These are phyloP conservation scores for Albophoma yamanashiensis DNA, from an alignment of 2,329 filamentous ascomycete genomes.

Conservation along the genomic window DNA sequence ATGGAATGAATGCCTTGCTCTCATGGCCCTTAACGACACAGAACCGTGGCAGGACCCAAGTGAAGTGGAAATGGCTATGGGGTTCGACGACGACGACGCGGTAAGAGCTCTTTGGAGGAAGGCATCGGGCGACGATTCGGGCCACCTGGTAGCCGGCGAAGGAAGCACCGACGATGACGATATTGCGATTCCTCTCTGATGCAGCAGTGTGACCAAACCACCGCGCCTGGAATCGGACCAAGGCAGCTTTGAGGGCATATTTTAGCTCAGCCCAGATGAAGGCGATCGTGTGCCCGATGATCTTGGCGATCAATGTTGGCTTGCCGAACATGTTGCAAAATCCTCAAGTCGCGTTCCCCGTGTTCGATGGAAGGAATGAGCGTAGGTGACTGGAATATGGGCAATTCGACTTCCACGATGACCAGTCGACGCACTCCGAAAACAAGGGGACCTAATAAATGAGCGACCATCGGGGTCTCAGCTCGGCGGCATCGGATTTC, in stretches of 20 bases:
- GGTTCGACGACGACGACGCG: conserved; percentile 47
- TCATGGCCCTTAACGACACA: conserved; percentile 44
- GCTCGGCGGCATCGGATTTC: background rate
- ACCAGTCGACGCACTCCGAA: background rate
- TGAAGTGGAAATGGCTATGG: conserved; percentile 50
- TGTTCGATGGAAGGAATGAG: too few species aligned
- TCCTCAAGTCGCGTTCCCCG: background rate
- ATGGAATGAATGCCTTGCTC: conserved; percentile 50
- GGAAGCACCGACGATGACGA: conserved; percentile 47
- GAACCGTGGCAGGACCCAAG: conserved; percentile 49
- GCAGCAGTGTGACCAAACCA: conserved; percentile 6
- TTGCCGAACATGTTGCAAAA: conserved; percentile 16
- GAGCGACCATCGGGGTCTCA: background rate
- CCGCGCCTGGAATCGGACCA: conserved; percentile 4
- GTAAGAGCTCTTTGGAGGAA: conserved; percentile 35
- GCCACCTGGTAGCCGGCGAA: conserved; percentile 44
- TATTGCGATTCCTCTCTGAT: conserved; percentile 24
- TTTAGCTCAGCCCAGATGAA: conserved; percentile 10
- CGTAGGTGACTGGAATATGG: too few species aligned
- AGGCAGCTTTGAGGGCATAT: conserved; percentile 7
- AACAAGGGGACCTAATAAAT: background rate
- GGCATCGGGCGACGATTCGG: conserved; percentile 32
- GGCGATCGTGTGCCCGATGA: conserved; percentile 15
- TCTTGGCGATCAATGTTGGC: conserved; percentile 15
- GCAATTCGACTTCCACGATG: too few species aligned